phyloP scores from a whole-genome alignment of 2,329 filamentous ascomycete species.

The Trichoderma harzianum region DNA sequence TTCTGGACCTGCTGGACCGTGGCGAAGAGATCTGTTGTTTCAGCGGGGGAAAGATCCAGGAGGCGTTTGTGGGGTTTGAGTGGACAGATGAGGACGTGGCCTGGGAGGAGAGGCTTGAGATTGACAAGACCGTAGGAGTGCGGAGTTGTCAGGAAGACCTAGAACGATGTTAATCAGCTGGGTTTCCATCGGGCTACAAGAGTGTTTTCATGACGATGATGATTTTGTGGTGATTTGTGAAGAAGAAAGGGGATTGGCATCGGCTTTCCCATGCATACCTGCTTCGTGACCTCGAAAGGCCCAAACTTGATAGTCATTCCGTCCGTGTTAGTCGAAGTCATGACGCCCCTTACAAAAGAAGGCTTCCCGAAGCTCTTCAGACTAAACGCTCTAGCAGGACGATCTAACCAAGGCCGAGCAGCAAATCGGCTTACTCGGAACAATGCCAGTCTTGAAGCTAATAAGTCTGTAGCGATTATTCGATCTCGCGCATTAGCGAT shows the following conservation, averaged over 20 bases:
- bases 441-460: neutral
- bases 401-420: neutral
- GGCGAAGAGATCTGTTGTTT: slow-evolving; percentile 79
- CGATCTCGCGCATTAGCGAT: neutral
- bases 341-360: slow-evolving; percentile 22
- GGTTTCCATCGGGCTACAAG: neutral
- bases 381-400: neutral
- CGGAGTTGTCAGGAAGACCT: slow-evolving; percentile 84
- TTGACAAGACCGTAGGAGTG: slow-evolving; percentile 89
- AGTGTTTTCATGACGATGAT: neutral
- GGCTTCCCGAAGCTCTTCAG: neutral
- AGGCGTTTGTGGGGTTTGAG: slow-evolving; percentile 66
- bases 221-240: neutral
- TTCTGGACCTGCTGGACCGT: slow-evolving; percentile 78
- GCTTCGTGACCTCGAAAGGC: slow-evolving; percentile 70
- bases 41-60: slow-evolving; percentile 65
- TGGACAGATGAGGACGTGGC: slow-evolving; percentile 89
- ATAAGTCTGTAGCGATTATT: neutral
- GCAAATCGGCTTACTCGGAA: neutral
- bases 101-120: slow-evolving; percentile 88
- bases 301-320: slow-evolving; percentile 60
- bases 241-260: neutral
- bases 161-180: neutral
- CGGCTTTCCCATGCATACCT: slow-evolving; percentile 46
- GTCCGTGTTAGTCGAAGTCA: slow-evolving; percentile 29